Evolutionary conservation across 2,329 filamentous ascomycete species (phyloP), one percentile per base, ranked within the genome.

Genomic region (Beauveria brongniartii): DNA sequence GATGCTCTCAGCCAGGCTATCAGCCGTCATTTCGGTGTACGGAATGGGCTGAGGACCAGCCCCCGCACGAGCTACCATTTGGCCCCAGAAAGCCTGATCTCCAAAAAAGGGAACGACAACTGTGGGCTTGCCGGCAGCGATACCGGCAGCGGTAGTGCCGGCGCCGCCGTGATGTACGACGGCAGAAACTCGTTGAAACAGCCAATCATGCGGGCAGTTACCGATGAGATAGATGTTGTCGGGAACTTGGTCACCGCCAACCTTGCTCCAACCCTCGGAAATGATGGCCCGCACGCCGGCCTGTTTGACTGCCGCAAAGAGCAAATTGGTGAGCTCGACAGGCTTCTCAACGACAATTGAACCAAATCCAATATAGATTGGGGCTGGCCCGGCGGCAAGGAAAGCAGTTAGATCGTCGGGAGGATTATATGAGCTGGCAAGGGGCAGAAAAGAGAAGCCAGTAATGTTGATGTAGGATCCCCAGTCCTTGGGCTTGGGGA

Each of bases 61-160:
- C 7, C 84, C 84, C 7, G 85, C 84, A 43, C 75, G 75, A 0
- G 81, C 78, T 22, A 87, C 78, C 76, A 88, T 88, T 9, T 80
- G 77, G 2, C 85, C 85, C 85, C 85, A 88, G 65, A 88, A 88
- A 2, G 83, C 81, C 66, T 88, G 85, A 64, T 73, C 85, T 9
- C 85, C 85, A 63, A 88, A 88, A 72, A 88, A 88, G 0, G 85
- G 85, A 0, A 88, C 82, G 24, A 88, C 82, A 69, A 86, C 82
- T 1, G 85, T 87, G 0, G 85, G 85, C 48, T 78, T 80, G 1
- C 79, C 85, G 55, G 77, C 80, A 59, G 82, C 82, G 10, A 88
- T 74, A 1, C 84, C 85, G 20, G 83, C 84, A 1, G 85, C 85
- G 1, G 84, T 86, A 0, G 85, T 88, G 3, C 85, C 85, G 1